Evolutionary conservation across 768 basidiomycete species (phyloP).

Genomic region (Russula brevipes): DNA sequence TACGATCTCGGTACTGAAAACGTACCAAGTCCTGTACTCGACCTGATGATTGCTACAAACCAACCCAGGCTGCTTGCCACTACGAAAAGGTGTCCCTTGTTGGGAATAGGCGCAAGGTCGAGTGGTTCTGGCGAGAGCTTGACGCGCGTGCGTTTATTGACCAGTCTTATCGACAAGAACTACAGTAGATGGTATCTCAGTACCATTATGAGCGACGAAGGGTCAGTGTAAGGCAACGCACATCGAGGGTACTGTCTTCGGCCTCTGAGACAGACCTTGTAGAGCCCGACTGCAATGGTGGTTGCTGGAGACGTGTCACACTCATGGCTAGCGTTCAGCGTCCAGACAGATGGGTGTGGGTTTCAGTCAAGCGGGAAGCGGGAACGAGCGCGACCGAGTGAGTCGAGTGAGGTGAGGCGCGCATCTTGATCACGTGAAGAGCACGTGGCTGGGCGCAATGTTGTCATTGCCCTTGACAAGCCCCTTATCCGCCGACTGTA

Average conservation of each 20-base stretch:
- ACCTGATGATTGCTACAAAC: slow-evolving; percentile 58
- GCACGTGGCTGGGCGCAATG: not conserved
- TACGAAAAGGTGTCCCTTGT: slow-evolving; percentile 52
- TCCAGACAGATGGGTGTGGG: not conserved
- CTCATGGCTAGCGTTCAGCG: slow-evolving; percentile 8
- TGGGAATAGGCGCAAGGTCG: slow-evolving; percentile 37
- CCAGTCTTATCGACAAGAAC: slow-evolving; percentile 37
- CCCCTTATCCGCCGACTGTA: too few species aligned
- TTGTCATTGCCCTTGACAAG: too few species aligned
- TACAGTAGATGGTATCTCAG: slow-evolving; percentile 18
- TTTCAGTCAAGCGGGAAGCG: too few species aligned
- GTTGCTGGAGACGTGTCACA: slow-evolving; percentile 22
- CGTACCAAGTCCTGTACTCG: slow-evolving; percentile 32
- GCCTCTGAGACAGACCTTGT: slow-evolving; percentile 19
- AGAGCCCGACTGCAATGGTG: slow-evolving; percentile 8
- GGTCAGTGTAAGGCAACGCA: not conserved
- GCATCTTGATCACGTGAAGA: not conserved
- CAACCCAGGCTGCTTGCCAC: slow-evolving; percentile 57
- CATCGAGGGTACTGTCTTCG: slow-evolving; percentile 24
- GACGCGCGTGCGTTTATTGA: slow-evolving; percentile 61
- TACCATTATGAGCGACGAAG: not conserved
- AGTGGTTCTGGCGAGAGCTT: slow-evolving; percentile 52
- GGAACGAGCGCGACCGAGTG: too few species aligned
- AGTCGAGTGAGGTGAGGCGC: too few species aligned
- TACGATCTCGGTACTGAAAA: not conserved